A percentile compares a stretch with the other conserved stretches of the same genome.
These are phyloP conservation scores for Arachnopeziza araneosa DNA, from an alignment of 2,329 filamentous ascomycete species.

Conservation along the genomic window DNA sequence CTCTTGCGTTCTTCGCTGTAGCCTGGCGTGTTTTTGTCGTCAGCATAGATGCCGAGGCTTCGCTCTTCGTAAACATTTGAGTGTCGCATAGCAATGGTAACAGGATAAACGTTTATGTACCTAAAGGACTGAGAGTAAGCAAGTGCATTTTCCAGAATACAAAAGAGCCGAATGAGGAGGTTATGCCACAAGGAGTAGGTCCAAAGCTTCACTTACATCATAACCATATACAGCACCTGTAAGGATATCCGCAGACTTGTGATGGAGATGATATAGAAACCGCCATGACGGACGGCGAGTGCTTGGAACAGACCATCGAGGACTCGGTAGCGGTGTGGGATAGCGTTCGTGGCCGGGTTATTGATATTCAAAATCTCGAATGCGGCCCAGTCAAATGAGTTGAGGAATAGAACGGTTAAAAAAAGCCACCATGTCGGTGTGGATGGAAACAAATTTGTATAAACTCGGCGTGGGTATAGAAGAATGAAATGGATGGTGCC, in stretches of 20 bases:
- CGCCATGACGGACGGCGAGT: constrained; percentile 57
- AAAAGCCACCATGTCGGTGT: constrained; percentile 61
- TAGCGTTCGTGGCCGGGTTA: constrained; percentile 47
- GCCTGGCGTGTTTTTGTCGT: background rate
- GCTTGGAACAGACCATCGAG: constrained; percentile 62
- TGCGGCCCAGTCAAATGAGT: constrained; percentile 56
- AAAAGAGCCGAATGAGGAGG: too few relatives aligned
- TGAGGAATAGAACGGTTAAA: constrained; percentile 53
- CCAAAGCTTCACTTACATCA: constrained; percentile 43
- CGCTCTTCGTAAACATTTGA: constrained; percentile 69
- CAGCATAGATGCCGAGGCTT: constrained; percentile 52
- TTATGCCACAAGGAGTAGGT: too few relatives aligned
- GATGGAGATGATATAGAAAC: constrained; percentile 60
- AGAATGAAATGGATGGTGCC: constrained; percentile 48
- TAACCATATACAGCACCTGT: constrained; percentile 54
- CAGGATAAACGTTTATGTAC: constrained; percentile 55
- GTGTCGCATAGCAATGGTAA: constrained; percentile 58
- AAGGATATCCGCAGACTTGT: constrained; percentile 48
- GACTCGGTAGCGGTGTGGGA: constrained; percentile 48
- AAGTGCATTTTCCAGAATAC: too few relatives aligned
- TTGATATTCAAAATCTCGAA: constrained; percentile 62
- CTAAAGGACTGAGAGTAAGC: background rate
- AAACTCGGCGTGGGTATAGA: constrained; percentile 51
- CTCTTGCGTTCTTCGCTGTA: background rate
- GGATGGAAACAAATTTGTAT: constrained; percentile 58